Evolutionary conservation across 2,329 filamentous ascomycete species (phyloP), one percentile per base, ranked within the genome.

Genomic region (Bimuria novae-zelandiae): DNA sequence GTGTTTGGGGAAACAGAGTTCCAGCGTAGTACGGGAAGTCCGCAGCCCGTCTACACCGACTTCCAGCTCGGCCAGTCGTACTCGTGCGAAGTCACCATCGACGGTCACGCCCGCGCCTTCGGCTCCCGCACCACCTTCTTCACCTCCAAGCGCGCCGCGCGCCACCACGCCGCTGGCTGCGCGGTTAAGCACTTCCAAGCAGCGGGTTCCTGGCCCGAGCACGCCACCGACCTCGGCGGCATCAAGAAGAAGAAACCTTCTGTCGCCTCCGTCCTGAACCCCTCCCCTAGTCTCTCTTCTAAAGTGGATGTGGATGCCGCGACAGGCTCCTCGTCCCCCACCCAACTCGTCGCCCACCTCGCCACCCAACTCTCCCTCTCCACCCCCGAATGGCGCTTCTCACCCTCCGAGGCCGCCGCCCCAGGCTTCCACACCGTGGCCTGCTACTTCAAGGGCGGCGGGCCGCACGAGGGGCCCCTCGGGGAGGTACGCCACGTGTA

Each of bases 401-500:
- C 36, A 0, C 19, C 56, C 2, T 36, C 27, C 1, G 30, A 54
- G 33, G 40, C 54, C 7, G 17, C 30, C 0, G 61, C 58, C 10
- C 56, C 63, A 0, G 60, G 62, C 1, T 74, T 77, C 53, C 67
- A 73, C 58, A 68, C 64, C 22, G 71, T 74, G 8, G 49, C 63
- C 1, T 77, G 74, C 29, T 62, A 49, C 35, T 79, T 78, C 46
- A 47, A 49, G 22, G 52, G 55, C 30, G 60, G 49, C 0, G 66
- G 63, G 1, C 37, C 36, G 43, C 63, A 67, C 16, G 51, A 48
- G 7, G 69, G 66, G 0, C 67, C 71, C 3, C 61, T 82, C 16
- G 79, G 77, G 21, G 64, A 75, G 49, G 74, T 79, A 2, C 54
- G 65, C 0, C 68, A 75, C 49, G 65, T 82, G 0, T 77, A 68